Conservation (phyloP, 176 grass and related monocot species). For the Aechmea fasciata region DNA sequence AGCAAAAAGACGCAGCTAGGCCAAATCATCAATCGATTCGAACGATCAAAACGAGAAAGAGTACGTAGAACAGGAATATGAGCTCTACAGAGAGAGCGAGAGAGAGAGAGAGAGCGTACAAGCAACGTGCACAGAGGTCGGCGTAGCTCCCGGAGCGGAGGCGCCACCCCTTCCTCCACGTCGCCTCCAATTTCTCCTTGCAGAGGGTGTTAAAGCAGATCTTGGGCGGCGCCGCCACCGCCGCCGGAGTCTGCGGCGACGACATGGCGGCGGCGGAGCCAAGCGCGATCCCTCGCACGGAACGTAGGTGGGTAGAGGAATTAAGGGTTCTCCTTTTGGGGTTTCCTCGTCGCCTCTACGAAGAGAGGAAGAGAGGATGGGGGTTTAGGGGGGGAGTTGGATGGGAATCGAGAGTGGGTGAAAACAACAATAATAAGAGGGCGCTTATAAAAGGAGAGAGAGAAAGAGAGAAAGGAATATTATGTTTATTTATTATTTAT, state of each 20-base stretch:
- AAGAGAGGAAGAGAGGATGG: background rate
- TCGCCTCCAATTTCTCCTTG: slow-evolving; percentile 71
- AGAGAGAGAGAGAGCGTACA: slow-evolving; percentile 43
- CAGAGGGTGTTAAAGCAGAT: slow-evolving; percentile 95
- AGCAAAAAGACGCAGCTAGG: background rate
- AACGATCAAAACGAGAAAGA: slow-evolving; percentile 23
- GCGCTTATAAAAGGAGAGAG: slow-evolving; percentile 4
- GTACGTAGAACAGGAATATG: background rate
- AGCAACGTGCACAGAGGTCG: slow-evolving; percentile 90
- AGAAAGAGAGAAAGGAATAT: background rate
- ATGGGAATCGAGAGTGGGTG: slow-evolving; percentile 44
- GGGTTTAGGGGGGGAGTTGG: slow-evolving; percentile 15
- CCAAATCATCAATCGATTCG: slow-evolving; percentile 7
- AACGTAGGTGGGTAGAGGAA: slow-evolving; percentile 9
- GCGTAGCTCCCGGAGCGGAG: slow-evolving; percentile 64
- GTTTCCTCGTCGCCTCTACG: slow-evolving; percentile 18
- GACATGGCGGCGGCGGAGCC: slow-evolving; percentile 8
- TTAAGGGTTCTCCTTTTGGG: too few relatives aligned
- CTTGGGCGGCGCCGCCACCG: slow-evolving; percentile 24
- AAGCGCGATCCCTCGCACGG: slow-evolving; percentile 11
- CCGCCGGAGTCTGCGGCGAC: slow-evolving; percentile 8
- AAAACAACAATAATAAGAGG: slow-evolving; percentile 18
- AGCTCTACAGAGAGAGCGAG: too few relatives aligned
- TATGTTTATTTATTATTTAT: background rate
- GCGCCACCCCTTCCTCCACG: slow-evolving; percentile 61